These are phyloP conservation scores for Leccinum pachyderme DNA, from an alignment of 1,284 basidiomycete genomes.

Conservation along the genomic window DNA sequence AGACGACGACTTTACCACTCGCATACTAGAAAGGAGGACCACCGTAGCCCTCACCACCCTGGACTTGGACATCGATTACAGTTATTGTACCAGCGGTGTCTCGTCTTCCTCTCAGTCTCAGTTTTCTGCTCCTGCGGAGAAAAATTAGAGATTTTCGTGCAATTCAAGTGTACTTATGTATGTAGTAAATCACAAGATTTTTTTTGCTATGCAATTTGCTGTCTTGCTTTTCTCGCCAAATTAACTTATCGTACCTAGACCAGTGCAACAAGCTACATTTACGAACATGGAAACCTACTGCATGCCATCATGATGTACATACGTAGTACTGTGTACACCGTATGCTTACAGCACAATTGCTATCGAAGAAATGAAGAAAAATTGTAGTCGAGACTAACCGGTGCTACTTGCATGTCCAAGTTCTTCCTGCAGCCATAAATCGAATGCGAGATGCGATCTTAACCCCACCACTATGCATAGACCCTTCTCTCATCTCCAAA, in stretches of 20 bases:
- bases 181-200: neutral
- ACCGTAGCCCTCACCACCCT: neutral
- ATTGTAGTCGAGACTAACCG: slow-evolving; percentile 3
- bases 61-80: no score
- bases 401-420: neutral
- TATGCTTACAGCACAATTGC: slow-evolving; percentile 15
- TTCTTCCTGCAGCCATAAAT: slow-evolving; percentile 19
- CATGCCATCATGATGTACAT: slow-evolving; percentile 2
- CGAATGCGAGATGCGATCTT: slow-evolving; percentile 1
- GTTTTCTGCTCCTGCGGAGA: no score
- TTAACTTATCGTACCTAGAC: neutral
- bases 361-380: slow-evolving; percentile 5
- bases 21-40: neutral
- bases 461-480: neutral
- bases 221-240: neutral
- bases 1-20: no score
- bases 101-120: no score
- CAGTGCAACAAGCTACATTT: neutral
- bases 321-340: neutral
- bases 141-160: neutral
- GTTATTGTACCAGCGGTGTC: no score
- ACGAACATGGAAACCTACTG: neutral
- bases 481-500: neutral
- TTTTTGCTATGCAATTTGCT: no score
- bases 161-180: neutral